These are phyloP conservation scores for Sambucus nigra DNA, from an alignment of 129 eudicot species.

Conservation along the genomic window DNA sequence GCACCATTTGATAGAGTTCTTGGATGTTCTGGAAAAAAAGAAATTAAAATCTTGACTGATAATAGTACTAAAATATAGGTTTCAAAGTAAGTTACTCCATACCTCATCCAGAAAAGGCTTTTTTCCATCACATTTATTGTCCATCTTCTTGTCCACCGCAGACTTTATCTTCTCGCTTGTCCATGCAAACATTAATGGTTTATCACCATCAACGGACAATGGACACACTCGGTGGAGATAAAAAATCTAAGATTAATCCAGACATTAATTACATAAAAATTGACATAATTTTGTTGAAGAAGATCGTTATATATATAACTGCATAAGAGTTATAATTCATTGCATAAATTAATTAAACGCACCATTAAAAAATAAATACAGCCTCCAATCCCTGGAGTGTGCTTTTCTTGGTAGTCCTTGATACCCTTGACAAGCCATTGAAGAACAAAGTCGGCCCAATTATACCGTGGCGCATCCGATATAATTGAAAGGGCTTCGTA, in stretches of 20 bases:
- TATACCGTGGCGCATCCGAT: no score
- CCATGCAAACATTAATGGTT: slow-evolving; percentile 3
- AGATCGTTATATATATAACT: background rate
- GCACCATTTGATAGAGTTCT: background rate
- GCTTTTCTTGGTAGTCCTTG: no score
- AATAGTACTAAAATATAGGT: slow-evolving; percentile 6
- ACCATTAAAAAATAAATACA: no score
- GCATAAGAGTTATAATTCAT: no score
- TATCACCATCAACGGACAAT: slow-evolving; percentile 2
- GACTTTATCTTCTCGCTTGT: background rate
- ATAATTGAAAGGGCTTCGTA: no score
- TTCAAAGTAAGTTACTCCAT: slow-evolving; percentile 6
- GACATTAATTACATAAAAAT: no score
- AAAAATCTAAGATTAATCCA: background rate
- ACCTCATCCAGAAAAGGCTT: background rate
- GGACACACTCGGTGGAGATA: slow-evolving; percentile 7
- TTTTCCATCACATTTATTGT: slow-evolving; percentile 1
- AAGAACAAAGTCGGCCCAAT: no score
- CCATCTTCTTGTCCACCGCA: no score
- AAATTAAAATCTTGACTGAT: background rate
- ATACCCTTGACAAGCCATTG: no score
- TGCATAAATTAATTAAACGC: no score
- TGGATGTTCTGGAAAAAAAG: slow-evolving; percentile 5
- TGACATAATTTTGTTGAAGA: background rate
- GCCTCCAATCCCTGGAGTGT: no score